phyloP scores from a whole-genome alignment of 1,284 basidiomycete species.

The Coniferiporia sulphurascens region DNA sequence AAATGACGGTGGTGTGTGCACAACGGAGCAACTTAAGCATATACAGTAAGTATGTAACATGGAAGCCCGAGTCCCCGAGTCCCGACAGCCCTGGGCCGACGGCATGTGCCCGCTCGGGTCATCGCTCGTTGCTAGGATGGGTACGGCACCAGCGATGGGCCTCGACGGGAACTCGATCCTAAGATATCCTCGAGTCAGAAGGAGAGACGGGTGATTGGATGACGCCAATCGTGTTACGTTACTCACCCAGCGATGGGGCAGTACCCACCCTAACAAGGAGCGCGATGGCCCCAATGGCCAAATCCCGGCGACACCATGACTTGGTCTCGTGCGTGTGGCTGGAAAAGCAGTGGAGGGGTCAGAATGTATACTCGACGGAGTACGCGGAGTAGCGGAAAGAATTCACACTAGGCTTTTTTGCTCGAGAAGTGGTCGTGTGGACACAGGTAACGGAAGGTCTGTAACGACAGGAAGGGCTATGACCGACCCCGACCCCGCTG shows the following conservation, averaged over 20 bases:
- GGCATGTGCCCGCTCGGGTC: slow-evolving; percentile 9
- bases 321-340: background rate
- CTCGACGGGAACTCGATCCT: background rate
- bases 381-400: no score
- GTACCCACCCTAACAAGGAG: slow-evolving; percentile 20
- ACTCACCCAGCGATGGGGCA: slow-evolving; percentile 10
- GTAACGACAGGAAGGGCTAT: no score
- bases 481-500: no score
- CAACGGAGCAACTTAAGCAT: background rate
- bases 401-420: no score
- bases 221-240: background rate
- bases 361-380: no score
- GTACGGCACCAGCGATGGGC: slow-evolving; percentile 6
- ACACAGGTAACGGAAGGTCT: no score
- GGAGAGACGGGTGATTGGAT: background rate
- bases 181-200: background rate
- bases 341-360: no score
- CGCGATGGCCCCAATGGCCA: slow-evolving; percentile 18
- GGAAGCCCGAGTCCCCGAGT: no score
- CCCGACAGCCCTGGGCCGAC: no score
- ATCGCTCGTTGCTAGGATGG: slow-evolving; percentile 16
- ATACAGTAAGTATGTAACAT: background rate
- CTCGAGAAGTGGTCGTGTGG: no score
- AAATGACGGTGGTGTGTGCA: no score
- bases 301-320: slow-evolving; percentile 7